Evolutionary conservation across 768 basidiomycete genomes (phyloP).

Genomic region (Gautieria morchelliformis): DNA sequence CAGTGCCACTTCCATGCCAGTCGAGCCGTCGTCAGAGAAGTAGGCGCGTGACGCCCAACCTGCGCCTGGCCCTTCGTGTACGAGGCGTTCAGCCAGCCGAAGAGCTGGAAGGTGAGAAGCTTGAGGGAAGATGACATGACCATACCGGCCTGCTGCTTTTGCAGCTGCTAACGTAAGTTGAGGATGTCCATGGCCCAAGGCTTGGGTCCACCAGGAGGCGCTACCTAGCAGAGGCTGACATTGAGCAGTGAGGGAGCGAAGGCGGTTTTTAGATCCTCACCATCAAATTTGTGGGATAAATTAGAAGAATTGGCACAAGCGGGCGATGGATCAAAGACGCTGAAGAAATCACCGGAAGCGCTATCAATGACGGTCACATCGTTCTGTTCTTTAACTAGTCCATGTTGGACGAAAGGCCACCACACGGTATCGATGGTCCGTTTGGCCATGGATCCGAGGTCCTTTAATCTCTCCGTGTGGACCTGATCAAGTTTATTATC

Average conservation of each 20-base stretch:
- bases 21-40: conserved; percentile 92
- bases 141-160: conserved; percentile 83
- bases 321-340: conserved; percentile 39
- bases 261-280: background rate
- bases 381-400: conserved; percentile 48
- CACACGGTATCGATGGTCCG: conserved; percentile 74
- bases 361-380: conserved; percentile 91
- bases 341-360: conserved; percentile 81
- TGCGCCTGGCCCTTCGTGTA: conserved; percentile 67
- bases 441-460: conserved; percentile 68
- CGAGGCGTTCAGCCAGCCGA: conserved; percentile 67
- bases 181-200: conserved; percentile 74
- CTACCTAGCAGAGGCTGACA: conserved; percentile 45
- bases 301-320: background rate
- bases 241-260: background rate
- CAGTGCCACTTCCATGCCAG: conserved; percentile 93
- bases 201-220: conserved; percentile 98
- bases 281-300: conserved; percentile 7
- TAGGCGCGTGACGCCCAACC: conserved; percentile 91
- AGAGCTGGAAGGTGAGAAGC: conserved; percentile 83
- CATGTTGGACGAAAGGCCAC: conserved; percentile 98
- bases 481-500: conserved; percentile 50
- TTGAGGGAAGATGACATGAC: conserved; percentile 94
- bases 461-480: conserved; percentile 57
- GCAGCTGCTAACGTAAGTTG: conserved; percentile 80